A percentile compares a stretch with the other conserved stretches of the same genome.
These are phyloP conservation scores for Peronospora destructor DNA, from an alignment of 352 stramenopile species.

Conservation along the genomic window DNA sequence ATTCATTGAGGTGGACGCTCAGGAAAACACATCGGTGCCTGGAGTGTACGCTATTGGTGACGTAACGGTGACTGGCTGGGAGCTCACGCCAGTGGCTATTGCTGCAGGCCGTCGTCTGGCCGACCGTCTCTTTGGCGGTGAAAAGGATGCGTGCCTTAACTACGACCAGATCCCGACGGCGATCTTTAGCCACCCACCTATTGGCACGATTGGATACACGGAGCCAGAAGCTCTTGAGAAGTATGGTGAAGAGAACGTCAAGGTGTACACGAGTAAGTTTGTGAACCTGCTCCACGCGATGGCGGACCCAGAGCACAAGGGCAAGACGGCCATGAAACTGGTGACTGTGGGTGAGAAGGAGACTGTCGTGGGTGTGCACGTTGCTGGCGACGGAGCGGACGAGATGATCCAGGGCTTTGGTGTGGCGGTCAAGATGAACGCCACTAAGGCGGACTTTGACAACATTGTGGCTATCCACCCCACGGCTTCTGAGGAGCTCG, in stretches of 20 bases:
- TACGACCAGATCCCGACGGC: constrained; percentile 90
- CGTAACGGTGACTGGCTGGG: constrained; percentile 73
- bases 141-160: constrained; percentile 72
- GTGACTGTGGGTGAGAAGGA: constrained; percentile 85
- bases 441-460: constrained; percentile 97
- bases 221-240: constrained; percentile 83
- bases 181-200: constrained; percentile 94
- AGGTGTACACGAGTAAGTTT: constrained; percentile 91
- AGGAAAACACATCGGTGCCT: constrained; percentile 88
- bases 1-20: constrained; percentile 88
- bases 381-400: constrained; percentile 91
- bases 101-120: constrained; percentile 74
- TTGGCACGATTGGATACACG: constrained; percentile 91
- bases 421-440: constrained; percentile 97
- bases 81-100: constrained; percentile 86
- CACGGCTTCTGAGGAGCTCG: constrained; percentile 94
- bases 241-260: constrained; percentile 88
- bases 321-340: constrained; percentile 94
- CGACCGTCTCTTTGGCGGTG: constrained; percentile 84
- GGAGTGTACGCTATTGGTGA: constrained; percentile 87
- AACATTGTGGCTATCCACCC: constrained; percentile 94
- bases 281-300: constrained; percentile 89
- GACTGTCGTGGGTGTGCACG: constrained; percentile 95
- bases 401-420: constrained; percentile 99
- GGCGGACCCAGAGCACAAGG: constrained; percentile 64